Percentiles rank a stretch among this genome's conserved stretches.
Evolutionary conservation across 2,329 filamentous ascomycete genomes (phyloP).

Genomic region (Neonectria hederae): DNA sequence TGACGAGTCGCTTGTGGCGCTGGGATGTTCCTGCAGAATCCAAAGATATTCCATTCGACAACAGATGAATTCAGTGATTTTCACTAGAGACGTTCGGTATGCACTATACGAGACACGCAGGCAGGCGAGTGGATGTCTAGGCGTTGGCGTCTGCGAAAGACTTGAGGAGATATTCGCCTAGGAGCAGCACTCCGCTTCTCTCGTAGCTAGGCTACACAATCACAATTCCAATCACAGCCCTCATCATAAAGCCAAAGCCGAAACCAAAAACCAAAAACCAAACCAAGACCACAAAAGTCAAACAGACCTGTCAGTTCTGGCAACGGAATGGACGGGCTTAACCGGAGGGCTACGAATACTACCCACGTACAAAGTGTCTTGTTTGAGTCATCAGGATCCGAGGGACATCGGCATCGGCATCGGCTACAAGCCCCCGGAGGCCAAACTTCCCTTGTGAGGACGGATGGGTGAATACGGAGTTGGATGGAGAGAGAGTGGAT

Average conservation of each 20-base stretch:
- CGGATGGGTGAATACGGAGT: neutral
- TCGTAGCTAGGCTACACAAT: neutral
- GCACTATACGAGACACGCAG: neutral
- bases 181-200: neutral
- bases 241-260: neutral
- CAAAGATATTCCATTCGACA: neutral
- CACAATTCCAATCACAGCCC: neutral
- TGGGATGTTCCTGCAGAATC: neutral
- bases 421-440: slow-evolving; percentile 1
- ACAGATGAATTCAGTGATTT: neutral
- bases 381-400: slow-evolving; percentile 25
- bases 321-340: slow-evolving; percentile 13
- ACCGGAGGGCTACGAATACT: neutral
- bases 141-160: neutral
- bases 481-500: slow-evolving; percentile 11
- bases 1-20: neutral
- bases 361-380: neutral
- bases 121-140: neutral
- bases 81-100: neutral
- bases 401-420: slow-evolving; percentile 14
- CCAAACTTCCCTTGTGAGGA: neutral
- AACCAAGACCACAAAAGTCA: neutral
- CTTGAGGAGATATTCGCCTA: neutral
- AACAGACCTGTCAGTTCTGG: neutral
- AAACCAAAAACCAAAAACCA: neutral